Evolutionary conservation across 2,329 filamentous ascomycete species (phyloP).

Genomic region (Colletotrichum cordylinicola): DNA sequence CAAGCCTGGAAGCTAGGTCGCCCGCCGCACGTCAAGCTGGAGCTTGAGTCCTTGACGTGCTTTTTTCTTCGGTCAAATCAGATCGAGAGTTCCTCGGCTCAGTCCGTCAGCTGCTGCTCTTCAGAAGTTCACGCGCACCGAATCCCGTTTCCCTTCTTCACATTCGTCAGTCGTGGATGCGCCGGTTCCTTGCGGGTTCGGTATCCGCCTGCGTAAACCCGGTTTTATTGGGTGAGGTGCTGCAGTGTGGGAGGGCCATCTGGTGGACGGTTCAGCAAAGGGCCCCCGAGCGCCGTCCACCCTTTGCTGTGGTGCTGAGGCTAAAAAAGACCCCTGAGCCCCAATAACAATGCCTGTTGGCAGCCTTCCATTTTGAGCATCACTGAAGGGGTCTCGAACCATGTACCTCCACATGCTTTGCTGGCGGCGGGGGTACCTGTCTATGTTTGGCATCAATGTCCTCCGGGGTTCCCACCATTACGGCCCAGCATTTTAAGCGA

Average conservation of each 20-base stretch:
- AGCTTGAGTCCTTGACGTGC: not conserved
- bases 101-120: not conserved
- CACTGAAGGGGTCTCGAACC: conserved; percentile 6
- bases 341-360: conserved; percentile 11
- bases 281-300: not conserved
- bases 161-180: not conserved
- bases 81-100: not conserved
- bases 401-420: conserved; percentile 16
- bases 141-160: not conserved
- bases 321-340: not conserved
- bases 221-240: not conserved
- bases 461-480: not conserved
- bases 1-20: not conserved
- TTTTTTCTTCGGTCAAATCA: not conserved
- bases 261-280: conserved; percentile 9
- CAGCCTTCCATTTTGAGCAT: conserved; percentile 7
- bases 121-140: not conserved
- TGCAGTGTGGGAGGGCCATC: not conserved
- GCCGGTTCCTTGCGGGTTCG: not conserved
- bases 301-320: not conserved
- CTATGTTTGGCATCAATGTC: conserved; percentile 17
- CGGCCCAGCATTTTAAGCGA: conserved; percentile 17
- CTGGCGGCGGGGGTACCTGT: conserved; percentile 5
- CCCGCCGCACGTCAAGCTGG: not conserved
- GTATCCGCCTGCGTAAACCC: not conserved